Percentiles rank a stretch among this genome's conserved stretches.
These are phyloP conservation scores for Gaultheria prostrata DNA, from an alignment of 148 eudicot genomes.

Conservation along the genomic window DNA sequence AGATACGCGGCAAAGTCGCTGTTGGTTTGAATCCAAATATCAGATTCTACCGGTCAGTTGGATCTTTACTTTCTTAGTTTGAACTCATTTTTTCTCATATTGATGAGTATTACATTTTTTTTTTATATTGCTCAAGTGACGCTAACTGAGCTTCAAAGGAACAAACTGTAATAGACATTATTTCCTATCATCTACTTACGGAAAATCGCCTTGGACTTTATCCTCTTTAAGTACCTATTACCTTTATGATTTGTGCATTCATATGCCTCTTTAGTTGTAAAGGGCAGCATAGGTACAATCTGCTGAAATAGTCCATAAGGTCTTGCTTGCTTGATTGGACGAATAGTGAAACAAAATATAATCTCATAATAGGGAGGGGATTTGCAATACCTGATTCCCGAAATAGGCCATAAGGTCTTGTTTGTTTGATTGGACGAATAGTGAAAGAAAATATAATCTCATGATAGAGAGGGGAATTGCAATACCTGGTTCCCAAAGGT, in stretches of 20 bases:
- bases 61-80: not conserved
- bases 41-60: constrained; percentile 76
- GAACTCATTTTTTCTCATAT: not conserved
- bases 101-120: not conserved
- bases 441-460: not conserved
- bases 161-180: not conserved
- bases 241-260: not conserved
- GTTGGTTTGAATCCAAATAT: constrained; percentile 91
- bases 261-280: not conserved
- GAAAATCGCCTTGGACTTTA: not conserved
- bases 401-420: not conserved
- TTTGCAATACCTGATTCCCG: not conserved
- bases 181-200: not conserved
- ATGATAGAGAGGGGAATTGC: not conserved
- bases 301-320: not conserved
- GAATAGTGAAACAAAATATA: not conserved
- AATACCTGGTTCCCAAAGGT: not conserved
- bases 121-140: not conserved
- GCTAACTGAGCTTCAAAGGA: not conserved
- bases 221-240: not conserved
- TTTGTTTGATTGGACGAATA: not conserved
- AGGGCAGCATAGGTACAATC: not conserved
- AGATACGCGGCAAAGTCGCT: constrained; percentile 77
- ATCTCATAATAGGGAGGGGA: not conserved
- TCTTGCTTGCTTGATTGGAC: not conserved